Base-by-base conservation (phyloP, 306 rosid genomes). In the Cucurbita argyrosperma region DNA sequence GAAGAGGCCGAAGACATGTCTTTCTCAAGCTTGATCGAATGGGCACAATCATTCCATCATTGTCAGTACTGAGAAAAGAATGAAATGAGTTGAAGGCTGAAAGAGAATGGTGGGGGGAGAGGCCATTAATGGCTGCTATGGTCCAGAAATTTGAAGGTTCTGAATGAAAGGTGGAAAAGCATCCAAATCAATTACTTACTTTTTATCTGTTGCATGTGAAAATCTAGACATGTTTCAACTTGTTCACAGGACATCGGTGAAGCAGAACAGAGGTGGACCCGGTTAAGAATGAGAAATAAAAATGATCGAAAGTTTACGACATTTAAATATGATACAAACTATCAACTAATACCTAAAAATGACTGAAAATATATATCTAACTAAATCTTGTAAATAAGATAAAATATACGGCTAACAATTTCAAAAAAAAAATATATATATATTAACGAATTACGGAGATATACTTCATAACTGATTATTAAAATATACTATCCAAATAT, bases 111-210 rank as follows among this genome's bases (percentile, higher is more conserved):
- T 42, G 72, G 74, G 57, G 57, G 57, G 43, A 21, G 43, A 47
- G 74, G 40, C 42, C 74, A 23, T 68, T 68, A 68, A 68, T 68
- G 74, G 74, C 21, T 47, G 74, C 40, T 45, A 53, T 23, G 23
- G 15, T 47, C 57, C 43, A 23, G 57, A 68, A 46, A 12, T 68
- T 26, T 68, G 42, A 47, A 68, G 74, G 57, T 49, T 23, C 26
- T 68, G 43, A 47, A 68, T 68, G 74, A 68, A 8, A 68, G 74
- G 74, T 68, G 55, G 74, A 68, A 30, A 30, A 15, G 21, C 57
- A 47, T 68, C 57, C 57, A 47, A 46, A 67, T 46, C 55, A 49
- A 12, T 66, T 46, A 54, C 72, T 18, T 30, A 30, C 35, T 30
- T 30, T 66, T 66, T 66, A 5, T 45, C 11, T 66, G 72, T 51